These are phyloP conservation scores for Datisca glomerata DNA, from an alignment of 306 rosid species.

Conservation along the genomic window DNA sequence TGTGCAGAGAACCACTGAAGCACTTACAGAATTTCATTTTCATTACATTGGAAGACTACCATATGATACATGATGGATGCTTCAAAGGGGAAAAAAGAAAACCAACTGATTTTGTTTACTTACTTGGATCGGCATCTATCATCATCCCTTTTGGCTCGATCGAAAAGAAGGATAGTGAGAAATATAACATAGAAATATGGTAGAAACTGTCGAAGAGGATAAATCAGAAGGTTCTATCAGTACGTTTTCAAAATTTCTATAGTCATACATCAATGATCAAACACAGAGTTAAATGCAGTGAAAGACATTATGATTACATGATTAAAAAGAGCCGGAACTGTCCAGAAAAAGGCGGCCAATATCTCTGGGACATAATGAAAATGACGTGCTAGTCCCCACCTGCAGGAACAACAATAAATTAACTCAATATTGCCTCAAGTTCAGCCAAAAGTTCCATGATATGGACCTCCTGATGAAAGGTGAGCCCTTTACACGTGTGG, in stretches of 20 bases:
- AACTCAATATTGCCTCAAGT: slow-evolving; percentile 7
- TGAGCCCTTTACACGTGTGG: too few relatives aligned
- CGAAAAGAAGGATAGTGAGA: slow-evolving; percentile 82
- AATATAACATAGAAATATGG: slow-evolving; percentile 89
- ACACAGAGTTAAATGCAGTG: too few relatives aligned
- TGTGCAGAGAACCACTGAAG: too few relatives aligned
- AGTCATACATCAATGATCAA: too few relatives aligned
- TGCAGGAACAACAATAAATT: slow-evolving; percentile 26
- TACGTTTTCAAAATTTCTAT: slow-evolving; percentile 6
- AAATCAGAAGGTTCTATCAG: slow-evolving; percentile 2
- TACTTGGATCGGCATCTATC: slow-evolving; percentile 93
- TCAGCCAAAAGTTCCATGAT: background rate
- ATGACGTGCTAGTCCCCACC: slow-evolving; percentile 99
- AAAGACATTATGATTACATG: slow-evolving; percentile 34
- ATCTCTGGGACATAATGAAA: slow-evolving; percentile 97
- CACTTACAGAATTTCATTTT: too few relatives aligned
- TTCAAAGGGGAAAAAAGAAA: background rate
- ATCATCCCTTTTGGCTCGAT: slow-evolving; percentile 93
- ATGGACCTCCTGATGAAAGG: too few relatives aligned
- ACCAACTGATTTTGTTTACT: slow-evolving; percentile 30
- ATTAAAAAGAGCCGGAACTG: slow-evolving; percentile 82
- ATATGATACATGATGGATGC: too few relatives aligned
- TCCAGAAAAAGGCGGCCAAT: slow-evolving; percentile 94
- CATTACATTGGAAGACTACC: too few relatives aligned
- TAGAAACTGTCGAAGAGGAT: slow-evolving; percentile 48